phyloP scores from a whole-genome alignment of 1,284 basidiomycete species.

The Farysia itapuensis region DNA sequence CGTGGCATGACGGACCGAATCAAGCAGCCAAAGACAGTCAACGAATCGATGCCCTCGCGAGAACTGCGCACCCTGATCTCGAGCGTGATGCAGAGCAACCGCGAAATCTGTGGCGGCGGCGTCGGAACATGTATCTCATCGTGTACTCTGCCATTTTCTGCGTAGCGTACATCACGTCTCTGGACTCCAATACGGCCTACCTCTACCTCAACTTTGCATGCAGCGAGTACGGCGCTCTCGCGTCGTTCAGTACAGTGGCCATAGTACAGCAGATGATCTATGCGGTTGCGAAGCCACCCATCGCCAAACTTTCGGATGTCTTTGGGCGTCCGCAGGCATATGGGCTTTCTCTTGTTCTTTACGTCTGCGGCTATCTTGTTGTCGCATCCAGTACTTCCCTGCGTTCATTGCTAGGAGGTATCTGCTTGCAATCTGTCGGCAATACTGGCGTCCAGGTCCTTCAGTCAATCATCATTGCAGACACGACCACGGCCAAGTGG shows the following conservation, averaged over 20 bases:
- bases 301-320: constrained; percentile 77
- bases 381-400: constrained; percentile 70
- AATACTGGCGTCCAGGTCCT: constrained; percentile 61
- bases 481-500: constrained; percentile 77
- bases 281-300: constrained; percentile 74
- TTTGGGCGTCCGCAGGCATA: constrained; percentile 66
- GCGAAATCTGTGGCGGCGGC: constrained; percentile 16
- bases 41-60: no score
- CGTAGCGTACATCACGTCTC: constrained; percentile 68
- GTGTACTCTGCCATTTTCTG: constrained; percentile 64
- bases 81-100: constrained; percentile 10
- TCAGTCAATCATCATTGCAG: constrained; percentile 66
- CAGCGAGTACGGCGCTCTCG: constrained; percentile 56
- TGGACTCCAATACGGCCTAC: constrained; percentile 66
- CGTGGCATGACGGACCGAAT: constrained; percentile 15
- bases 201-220: constrained; percentile 58
- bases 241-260: constrained; percentile 61
- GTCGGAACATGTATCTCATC: constrained; percentile 30
- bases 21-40: no score
- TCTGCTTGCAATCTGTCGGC: constrained; percentile 62
- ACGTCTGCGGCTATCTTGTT: constrained; percentile 67
- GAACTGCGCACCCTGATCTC: constrained; percentile 8
- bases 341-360: constrained; percentile 65
- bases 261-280: constrained; percentile 62
- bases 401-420: constrained; percentile 66